Conservation (phyloP, 257 asterid genomes). For the Fraxinus americana region DNA sequence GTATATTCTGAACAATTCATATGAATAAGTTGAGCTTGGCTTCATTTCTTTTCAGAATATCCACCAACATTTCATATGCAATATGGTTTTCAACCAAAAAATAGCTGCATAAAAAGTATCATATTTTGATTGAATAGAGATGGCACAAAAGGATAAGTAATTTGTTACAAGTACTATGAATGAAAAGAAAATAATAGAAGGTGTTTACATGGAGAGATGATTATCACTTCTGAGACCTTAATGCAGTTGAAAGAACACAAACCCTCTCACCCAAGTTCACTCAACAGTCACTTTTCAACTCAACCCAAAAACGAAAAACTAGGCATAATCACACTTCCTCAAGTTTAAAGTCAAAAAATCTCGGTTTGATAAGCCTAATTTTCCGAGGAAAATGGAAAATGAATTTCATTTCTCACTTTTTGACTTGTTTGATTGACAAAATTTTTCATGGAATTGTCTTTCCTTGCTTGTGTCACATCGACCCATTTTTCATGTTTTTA, state of each 20-base stretch:
- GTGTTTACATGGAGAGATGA: conserved; percentile 10
- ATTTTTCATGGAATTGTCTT: too few species aligned
- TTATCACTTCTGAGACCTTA: conserved; percentile 13
- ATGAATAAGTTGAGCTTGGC: too few species aligned
- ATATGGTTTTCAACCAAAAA: too few species aligned
- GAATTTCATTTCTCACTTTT: too few species aligned
- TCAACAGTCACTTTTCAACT: conserved; percentile 33
- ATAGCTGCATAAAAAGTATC: too few species aligned
- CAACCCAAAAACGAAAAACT: conserved; percentile 27
- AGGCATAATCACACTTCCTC: conserved; percentile 37
- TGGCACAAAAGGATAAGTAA: conserved; percentile 4
- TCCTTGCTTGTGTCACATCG: too few species aligned
- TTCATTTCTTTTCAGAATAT: too few species aligned
- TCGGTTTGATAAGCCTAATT: not conserved
- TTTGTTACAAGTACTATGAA: conserved; percentile 7
- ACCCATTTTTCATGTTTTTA: too few species aligned
- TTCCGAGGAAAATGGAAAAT: too few species aligned
- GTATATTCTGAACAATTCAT: not conserved
- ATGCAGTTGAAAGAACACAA: conserved; percentile 20
- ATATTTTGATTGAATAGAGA: too few species aligned
- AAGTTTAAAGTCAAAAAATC: conserved; percentile 28
- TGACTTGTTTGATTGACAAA: too few species aligned
- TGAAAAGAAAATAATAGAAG: not conserved
- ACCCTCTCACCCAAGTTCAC: conserved; percentile 22
- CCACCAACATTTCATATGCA: too few species aligned